phyloP scores from a whole-genome alignment of 2,329 filamentous ascomycete species.

The Herpotrichia juniperi region DNA sequence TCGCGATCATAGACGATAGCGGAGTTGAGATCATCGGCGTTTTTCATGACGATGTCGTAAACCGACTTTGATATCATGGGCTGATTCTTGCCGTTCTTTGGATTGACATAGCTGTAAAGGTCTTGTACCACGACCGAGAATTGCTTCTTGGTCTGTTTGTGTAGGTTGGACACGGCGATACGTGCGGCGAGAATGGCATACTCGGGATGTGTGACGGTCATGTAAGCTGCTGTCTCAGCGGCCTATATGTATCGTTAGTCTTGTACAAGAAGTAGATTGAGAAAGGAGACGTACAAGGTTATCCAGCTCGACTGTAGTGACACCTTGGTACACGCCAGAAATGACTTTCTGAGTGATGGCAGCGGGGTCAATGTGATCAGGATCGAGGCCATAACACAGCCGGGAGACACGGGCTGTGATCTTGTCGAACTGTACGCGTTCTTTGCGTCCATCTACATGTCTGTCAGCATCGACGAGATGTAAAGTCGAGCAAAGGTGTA shows the following conservation, averaged over 20 bases:
- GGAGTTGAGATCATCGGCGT: slow-evolving; percentile 96
- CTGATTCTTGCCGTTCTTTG: slow-evolving; percentile 80
- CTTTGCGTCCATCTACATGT: slow-evolving; percentile 89
- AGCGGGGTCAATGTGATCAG: slow-evolving; percentile 94
- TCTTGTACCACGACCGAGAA: slow-evolving; percentile 96
- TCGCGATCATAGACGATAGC: slow-evolving; percentile 99
- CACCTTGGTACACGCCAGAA: slow-evolving; percentile 97
- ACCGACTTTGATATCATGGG: slow-evolving; percentile 95
- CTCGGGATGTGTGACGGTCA: slow-evolving; percentile 99
- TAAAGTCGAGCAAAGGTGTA: slow-evolving; percentile 18
- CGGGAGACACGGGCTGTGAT: slow-evolving; percentile 98
- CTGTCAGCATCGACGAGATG: slow-evolving; percentile 34
- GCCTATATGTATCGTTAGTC: slow-evolving; percentile 65
- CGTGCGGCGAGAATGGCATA: slow-evolving; percentile 98
- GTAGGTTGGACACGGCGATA: slow-evolving; percentile 98
- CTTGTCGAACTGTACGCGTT: slow-evolving; percentile 99
- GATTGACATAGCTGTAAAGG: slow-evolving; percentile 95
- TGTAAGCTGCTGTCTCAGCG: slow-evolving; percentile 98
- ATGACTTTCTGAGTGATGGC: slow-evolving; percentile 99
- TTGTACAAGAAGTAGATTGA: slow-evolving; percentile 15
- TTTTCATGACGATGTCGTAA: slow-evolving; percentile 92
- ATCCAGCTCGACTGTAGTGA: slow-evolving; percentile 94
- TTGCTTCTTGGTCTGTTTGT: slow-evolving; percentile 99
- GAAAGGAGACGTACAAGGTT: slow-evolving; percentile 74
- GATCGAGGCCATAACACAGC: slow-evolving; percentile 95